Conservation (phyloP, 306 rosid genomes). For the Fragaria nilgerrensis region DNA sequence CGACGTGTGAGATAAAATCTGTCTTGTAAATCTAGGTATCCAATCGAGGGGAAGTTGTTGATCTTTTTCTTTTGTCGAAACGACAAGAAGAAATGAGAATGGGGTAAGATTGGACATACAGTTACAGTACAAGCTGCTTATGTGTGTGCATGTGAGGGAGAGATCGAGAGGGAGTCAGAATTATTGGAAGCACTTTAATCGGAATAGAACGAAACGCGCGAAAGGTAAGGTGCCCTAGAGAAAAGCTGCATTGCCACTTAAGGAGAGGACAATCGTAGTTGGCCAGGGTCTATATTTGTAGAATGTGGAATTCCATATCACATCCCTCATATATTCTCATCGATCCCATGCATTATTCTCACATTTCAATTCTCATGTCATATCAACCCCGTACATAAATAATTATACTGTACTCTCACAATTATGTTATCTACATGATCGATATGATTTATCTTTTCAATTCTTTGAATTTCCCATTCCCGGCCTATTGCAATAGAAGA, state of each 20-base stretch:
- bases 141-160: neutral
- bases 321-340: slow-evolving; percentile 23
- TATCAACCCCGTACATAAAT: slow-evolving; percentile 9
- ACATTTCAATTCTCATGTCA: slow-evolving; percentile 32
- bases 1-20: neutral
- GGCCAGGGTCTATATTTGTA: slow-evolving; percentile 40
- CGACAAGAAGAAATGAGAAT: neutral
- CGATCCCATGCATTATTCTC: slow-evolving; percentile 34
- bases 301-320: slow-evolving; percentile 49
- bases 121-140: neutral
- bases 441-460: neutral
- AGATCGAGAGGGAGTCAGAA: slow-evolving; percentile 11
- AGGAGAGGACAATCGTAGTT: slow-evolving; percentile 52
- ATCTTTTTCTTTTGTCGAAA: neutral
- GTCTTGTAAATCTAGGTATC: neutral
- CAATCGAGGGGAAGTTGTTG: neutral
- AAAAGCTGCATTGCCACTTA: slow-evolving; percentile 51
- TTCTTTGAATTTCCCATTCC: neutral
- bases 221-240: slow-evolving; percentile 20
- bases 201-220: slow-evolving; percentile 7
- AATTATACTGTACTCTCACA: neutral
- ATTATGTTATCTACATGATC: neutral
- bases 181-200: slow-evolving; percentile 27
- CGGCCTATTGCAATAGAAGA: neutral
- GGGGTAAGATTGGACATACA: neutral